Percentiles rank a stretch among this genome's conserved stretches.
These are phyloP conservation scores for Rhizopus stolonifer DNA, from an alignment of 371 early-diverging fungal genomes.

Conservation along the genomic window DNA sequence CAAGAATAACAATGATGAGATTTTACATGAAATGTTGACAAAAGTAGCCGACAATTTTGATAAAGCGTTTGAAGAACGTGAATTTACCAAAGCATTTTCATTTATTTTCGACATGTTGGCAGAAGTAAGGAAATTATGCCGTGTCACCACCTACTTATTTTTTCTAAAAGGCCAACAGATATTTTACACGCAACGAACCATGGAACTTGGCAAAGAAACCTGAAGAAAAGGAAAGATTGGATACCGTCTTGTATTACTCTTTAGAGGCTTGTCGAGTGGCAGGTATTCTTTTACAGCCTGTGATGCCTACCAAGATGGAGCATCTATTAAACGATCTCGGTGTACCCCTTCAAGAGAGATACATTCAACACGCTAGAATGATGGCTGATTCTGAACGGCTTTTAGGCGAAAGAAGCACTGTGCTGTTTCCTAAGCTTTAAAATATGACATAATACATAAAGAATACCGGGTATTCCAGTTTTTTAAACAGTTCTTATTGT, in stretches of 20 bases:
- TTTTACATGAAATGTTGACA: slow-evolving; percentile 35
- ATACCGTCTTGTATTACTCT: slow-evolving; percentile 67
- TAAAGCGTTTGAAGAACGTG: slow-evolving; percentile 38
- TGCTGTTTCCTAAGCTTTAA: slow-evolving; percentile 24
- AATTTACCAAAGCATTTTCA: slow-evolving; percentile 54
- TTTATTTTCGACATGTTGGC: slow-evolving; percentile 56
- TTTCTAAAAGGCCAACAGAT: slow-evolving; percentile 62
- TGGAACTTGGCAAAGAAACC: slow-evolving; percentile 72
- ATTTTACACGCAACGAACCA: slow-evolving; percentile 73
- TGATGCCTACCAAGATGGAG: slow-evolving; percentile 81
- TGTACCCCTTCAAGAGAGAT: slow-evolving; percentile 50
- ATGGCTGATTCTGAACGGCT: slow-evolving; percentile 9
- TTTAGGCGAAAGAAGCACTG: slow-evolving; percentile 16
- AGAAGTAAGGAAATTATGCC: slow-evolving; percentile 39
- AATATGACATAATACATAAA: no score
- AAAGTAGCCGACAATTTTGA: slow-evolving; percentile 38
- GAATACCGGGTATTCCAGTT: no score
- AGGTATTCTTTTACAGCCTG: slow-evolving; percentile 78
- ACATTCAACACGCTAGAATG: slow-evolving; percentile 45
- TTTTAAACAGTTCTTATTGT: no score
- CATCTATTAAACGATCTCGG: slow-evolving; percentile 65
- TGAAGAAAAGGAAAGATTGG: slow-evolving; percentile 45
- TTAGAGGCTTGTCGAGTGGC: slow-evolving; percentile 77
- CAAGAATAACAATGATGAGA: slow-evolving; percentile 33
- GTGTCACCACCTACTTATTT: not conserved